Evolutionary conservation across 2,329 filamentous ascomycete genomes (phyloP).

Genomic region (Ascochyta clinopodiicola): DNA sequence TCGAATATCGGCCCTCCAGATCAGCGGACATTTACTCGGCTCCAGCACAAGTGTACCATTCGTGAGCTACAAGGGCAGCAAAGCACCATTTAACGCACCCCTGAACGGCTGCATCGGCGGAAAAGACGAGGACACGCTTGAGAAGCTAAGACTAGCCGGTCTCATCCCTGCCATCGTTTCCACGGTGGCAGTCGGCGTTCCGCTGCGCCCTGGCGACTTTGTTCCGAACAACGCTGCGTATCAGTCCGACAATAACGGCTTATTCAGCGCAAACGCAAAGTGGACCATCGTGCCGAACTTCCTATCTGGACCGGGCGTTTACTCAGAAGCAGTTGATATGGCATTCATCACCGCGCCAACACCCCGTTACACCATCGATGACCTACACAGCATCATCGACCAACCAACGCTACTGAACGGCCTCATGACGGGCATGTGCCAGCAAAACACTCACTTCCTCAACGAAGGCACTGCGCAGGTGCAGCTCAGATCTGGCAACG

Average conservation of each 20-base stretch:
- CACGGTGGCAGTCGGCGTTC: neutral
- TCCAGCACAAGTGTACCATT: neutral
- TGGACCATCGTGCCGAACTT: neutral
- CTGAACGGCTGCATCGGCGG: neutral
- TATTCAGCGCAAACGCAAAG: neutral
- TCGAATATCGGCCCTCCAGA: neutral
- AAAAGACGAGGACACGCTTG: neutral
- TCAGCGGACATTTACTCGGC: neutral
- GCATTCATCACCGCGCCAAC: neutral
- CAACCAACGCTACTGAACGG: neutral
- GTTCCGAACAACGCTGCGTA: neutral
- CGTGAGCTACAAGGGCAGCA: neutral
- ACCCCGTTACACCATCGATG: neutral
- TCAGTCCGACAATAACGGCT: neutral
- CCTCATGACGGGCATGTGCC: neutral
- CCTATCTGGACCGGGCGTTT: neutral
- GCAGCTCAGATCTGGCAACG: neutral
- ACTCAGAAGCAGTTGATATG: neutral
- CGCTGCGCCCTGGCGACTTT: neutral
- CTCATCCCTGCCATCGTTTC: neutral
- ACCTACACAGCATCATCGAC: neutral
- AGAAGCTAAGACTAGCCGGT: neutral
- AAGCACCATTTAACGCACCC: neutral
- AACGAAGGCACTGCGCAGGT: neutral
- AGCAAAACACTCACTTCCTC: neutral